phyloP scores from a whole-genome alignment of 108 stramenopile species.

The Mayamaea pseudoterrestris region DNA sequence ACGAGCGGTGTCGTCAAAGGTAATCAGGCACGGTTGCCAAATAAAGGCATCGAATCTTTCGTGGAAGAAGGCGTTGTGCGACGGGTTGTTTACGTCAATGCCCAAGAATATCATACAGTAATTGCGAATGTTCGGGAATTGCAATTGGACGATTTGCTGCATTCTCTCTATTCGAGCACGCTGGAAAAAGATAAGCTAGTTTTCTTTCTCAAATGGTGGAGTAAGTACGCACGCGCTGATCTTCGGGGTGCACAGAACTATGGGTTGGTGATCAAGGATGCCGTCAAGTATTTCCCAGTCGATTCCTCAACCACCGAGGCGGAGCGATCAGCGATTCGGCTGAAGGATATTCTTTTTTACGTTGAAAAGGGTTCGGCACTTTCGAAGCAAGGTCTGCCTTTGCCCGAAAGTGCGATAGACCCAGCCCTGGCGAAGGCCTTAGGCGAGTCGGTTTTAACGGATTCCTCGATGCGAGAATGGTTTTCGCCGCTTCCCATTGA shows the following conservation, averaged over 20 bases:
- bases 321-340: slow-evolving; percentile 9
- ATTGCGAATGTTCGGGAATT: slow-evolving; percentile 42
- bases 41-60: slow-evolving; percentile 39
- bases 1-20: slow-evolving; percentile 42
- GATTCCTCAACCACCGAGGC: slow-evolving; percentile 7
- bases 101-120: slow-evolving; percentile 61
- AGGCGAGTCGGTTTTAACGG: neutral
- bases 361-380: slow-evolving; percentile 18
- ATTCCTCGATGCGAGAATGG: too few species aligned
- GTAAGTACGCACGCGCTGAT: slow-evolving; percentile 32
- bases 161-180: slow-evolving; percentile 17
- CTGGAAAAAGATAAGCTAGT: slow-evolving; percentile 31
- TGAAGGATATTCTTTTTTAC: slow-evolving; percentile 48
- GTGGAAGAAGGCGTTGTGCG: slow-evolving; percentile 25
- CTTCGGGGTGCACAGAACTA: slow-evolving; percentile 5
- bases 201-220: slow-evolving; percentile 60
- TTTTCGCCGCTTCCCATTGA: neutral
- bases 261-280: slow-evolving; percentile 30
- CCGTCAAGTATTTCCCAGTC: slow-evolving; percentile 20
- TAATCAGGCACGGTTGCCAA: slow-evolving; percentile 38
- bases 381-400: slow-evolving; percentile 31
- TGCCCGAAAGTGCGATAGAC: slow-evolving; percentile 37
- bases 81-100: slow-evolving; percentile 32
- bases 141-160: slow-evolving; percentile 32
- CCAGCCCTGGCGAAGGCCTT: neutral